These are phyloP conservation scores for Globisporangium acanthophoron DNA, from an alignment of 352 stramenopile species.

Conservation along the genomic window DNA sequence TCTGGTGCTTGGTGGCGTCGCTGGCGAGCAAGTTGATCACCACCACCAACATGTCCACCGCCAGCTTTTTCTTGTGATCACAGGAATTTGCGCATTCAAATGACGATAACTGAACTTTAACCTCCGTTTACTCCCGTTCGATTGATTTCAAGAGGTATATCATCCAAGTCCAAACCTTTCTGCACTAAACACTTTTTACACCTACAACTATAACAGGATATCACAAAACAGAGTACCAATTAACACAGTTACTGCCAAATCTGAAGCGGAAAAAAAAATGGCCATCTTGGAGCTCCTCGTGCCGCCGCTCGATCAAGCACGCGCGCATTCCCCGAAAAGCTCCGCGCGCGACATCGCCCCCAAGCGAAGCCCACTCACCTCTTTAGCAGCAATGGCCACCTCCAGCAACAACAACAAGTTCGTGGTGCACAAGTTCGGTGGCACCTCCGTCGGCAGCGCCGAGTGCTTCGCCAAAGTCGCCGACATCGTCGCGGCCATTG, in stretches of 20 bases:
- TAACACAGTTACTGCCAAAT: neutral
- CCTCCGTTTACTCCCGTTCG: too few species aligned
- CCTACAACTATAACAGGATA: neutral
- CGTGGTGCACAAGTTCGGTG: slow-evolving; percentile 98
- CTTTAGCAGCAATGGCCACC: slow-evolving; percentile 1
- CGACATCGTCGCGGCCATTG: slow-evolving; percentile 54
- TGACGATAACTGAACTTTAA: too few species aligned
- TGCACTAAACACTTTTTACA: too few species aligned
- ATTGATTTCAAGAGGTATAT: too few species aligned
- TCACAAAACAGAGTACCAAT: neutral
- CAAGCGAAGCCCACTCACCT: neutral
- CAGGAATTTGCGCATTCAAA: neutral
- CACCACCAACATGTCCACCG: too few species aligned
- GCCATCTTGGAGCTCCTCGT: neutral
- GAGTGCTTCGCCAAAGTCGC: slow-evolving; percentile 86
- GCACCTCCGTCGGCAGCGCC: slow-evolving; percentile 91
- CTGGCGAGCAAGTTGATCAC: too few species aligned
- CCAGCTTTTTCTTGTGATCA: too few species aligned
- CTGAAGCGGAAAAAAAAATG: neutral
- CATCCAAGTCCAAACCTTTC: too few species aligned
- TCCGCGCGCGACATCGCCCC: neutral
- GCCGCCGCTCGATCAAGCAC: neutral
- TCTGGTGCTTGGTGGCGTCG: too few species aligned
- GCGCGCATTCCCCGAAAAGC: neutral
- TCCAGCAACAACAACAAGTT: slow-evolving; percentile 30